These are phyloP conservation scores for Phytophthora constricta DNA, from an alignment of 352 stramenopile genomes.

Conservation along the genomic window DNA sequence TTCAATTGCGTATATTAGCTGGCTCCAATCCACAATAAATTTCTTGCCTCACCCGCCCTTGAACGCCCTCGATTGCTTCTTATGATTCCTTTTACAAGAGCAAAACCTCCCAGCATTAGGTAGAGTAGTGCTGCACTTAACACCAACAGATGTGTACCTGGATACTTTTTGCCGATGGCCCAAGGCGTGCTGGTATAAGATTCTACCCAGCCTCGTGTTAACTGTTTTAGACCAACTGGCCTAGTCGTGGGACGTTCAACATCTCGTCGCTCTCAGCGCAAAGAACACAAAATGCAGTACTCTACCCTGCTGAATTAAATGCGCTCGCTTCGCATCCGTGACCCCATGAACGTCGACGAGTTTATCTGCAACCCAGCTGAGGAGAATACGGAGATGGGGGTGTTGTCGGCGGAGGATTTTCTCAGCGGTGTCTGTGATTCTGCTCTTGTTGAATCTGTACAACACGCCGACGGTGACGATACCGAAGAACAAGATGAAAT, in stretches of 20 bases:
- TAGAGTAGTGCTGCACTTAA: no score
- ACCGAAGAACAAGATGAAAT: not conserved
- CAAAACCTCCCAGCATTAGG: no score
- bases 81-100: no score
- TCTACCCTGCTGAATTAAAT: not conserved
- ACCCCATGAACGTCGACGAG: not conserved
- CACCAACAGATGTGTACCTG: no score
- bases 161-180: no score
- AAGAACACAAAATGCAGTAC: not conserved
- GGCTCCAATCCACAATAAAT: no score
- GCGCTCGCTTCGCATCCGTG: not conserved
- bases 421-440: not conserved
- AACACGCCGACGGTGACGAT: not conserved
- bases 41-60: no score
- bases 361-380: slow-evolving; percentile 5
- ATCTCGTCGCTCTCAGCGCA: not conserved
- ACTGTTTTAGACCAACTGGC: slow-evolving; percentile 1
- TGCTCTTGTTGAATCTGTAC: not conserved
- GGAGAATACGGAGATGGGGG: slow-evolving; percentile 3
- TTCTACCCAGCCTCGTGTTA: no score
- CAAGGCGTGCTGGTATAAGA: no score
- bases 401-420: not conserved
- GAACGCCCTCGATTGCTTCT: no score
- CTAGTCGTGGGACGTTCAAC: not conserved
- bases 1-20: no score